Conservation (phyloP, 805 yeast species). For the Komagataella pseudopastoris region DNA sequence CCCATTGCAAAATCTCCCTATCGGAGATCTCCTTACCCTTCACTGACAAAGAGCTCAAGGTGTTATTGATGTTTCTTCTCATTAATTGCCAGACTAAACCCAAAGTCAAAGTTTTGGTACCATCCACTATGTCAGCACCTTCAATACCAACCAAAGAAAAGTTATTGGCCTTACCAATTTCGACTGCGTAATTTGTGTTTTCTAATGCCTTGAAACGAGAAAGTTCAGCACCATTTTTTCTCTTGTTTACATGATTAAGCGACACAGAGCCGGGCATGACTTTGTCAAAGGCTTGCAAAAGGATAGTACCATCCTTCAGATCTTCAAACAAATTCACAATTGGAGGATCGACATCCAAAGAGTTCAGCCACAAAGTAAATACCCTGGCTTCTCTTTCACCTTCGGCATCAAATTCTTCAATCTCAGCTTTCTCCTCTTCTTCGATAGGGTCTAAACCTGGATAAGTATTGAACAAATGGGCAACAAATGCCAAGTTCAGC, state of each 20-base stretch:
- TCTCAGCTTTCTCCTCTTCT: constrained; percentile 82
- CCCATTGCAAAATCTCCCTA: constrained; percentile 86
- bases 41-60: constrained; percentile 59
- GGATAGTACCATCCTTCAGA: constrained; percentile 79
- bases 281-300: constrained; percentile 89
- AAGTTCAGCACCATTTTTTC: constrained; percentile 68
- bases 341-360: constrained; percentile 91
- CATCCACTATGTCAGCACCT: constrained; percentile 95
- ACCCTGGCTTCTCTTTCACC: constrained; percentile 99
- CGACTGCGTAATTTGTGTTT: constrained; percentile 97
- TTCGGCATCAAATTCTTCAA: constrained; percentile 97
- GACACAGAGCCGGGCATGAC: constrained; percentile 90
- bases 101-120: constrained; percentile 74
- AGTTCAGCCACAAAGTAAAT: constrained; percentile 93
- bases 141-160: constrained; percentile 96
- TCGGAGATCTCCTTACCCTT: constrained; percentile 72
- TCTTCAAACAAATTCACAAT: constrained; percentile 88
- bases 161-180: constrained; percentile 81
- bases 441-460: constrained; percentile 96
- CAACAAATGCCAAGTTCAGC: constrained; percentile 93
- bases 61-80: constrained; percentile 87
- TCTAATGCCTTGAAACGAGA: constrained; percentile 91
- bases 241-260: constrained; percentile 67
- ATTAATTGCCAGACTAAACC: constrained; percentile 97
- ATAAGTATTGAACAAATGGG: constrained; percentile 89